Base-by-base conservation (phyloP, 768 basidiomycete species). In the Trametes villosa region DNA sequence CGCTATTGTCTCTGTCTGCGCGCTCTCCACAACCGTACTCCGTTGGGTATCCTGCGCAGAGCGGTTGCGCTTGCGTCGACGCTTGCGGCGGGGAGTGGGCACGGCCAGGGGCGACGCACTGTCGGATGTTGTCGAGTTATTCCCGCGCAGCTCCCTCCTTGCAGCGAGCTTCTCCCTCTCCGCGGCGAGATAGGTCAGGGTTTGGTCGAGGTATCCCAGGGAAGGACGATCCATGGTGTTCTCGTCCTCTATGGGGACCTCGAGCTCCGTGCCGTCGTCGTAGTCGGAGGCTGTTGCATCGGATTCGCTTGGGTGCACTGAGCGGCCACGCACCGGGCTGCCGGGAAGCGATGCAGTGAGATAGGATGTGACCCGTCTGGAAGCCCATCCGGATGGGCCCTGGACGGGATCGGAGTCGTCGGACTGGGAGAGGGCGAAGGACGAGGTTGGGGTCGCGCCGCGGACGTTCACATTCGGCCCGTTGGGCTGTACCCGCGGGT, bases 151-250 rank as follows among this genome's bases (percentile, higher is more conserved):
- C 46, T 56, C 71, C 53, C 70, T 65, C 42, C 75, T 70, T 8
- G 85, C 86, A 44, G 77, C 81, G 63, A 84, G 78, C 62, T 80
- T 79, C 34, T 83, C 84, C 55, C 88, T 79, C 70, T 92, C 91
- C 11, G 83, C 84, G 42, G 86, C 88, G 50, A 92, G 79, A 61
- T 91, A 93, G n/a, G 82, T 83, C 15, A 93, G 78, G 0, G 88
- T 89, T 60, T 86, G 85, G 59, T 89, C 89, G 17, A 93, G 80
- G 53, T 83, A 82, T 0, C 91, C 91, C 15, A 93, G 74, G 3
- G 88, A 90, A 0, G 91, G 90, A 46, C 83, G 79, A 27, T 76
- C 77, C 17, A 69, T 51, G 12, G 66, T 60, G 22, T 79, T 77
- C 2, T 66, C 61, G 27, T 66, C 71, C 52, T 69, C 68, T 18